Evolutionary conservation across 441 rosid genomes (phyloP), one percentile per base, ranked within the genome.

Genomic region (Gossypium davidsonii): DNA sequence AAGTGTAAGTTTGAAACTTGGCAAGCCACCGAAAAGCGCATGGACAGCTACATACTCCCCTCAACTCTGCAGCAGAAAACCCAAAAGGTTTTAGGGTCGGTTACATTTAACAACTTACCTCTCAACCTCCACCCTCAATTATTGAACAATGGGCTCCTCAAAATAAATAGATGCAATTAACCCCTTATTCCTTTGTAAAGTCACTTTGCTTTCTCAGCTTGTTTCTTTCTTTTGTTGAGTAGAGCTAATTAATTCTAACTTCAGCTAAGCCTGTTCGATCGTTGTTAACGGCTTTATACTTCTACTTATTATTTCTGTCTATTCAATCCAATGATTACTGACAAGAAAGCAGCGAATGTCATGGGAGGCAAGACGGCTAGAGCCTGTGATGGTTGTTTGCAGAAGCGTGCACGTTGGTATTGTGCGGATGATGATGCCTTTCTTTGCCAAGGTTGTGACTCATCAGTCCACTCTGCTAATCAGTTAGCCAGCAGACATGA

Each of bases 391-490:
- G 75, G 88, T 68, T 92, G 96, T 76, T 20, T 83, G 17, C 63
- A 76, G 48, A 82, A 85, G 75, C 81, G 87, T 15, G 96, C 96
- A 2, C 82, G 92, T 20, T 89, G 89, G 96, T 90, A 82, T 68
- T 90, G 97, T 21, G 82, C 80, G 0, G 88, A 93, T 0, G 96
- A 92, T 10, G 94, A 89, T 56, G 97, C 97, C 46, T 92, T 92
- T 76, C 91, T 90, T 70, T 92, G 96, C 81, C 88, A 85, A 68
- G 79, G 52, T 15, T 92, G 97, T 48, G 96, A 90, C 75, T 77
- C 83, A n/a, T 85, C 91, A 1, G 92, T 92, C 46, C 97, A 90
- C 81, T 86, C 88, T 0, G 96, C 96, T 0, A 90, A 90, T 85
- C 91, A 80, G 72, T 80, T 92, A 8, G 96, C 96, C 0, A 78